These are phyloP conservation scores for Solanum hybrid DNA, from an alignment of 305 asterid species.

Conservation along the genomic window DNA sequence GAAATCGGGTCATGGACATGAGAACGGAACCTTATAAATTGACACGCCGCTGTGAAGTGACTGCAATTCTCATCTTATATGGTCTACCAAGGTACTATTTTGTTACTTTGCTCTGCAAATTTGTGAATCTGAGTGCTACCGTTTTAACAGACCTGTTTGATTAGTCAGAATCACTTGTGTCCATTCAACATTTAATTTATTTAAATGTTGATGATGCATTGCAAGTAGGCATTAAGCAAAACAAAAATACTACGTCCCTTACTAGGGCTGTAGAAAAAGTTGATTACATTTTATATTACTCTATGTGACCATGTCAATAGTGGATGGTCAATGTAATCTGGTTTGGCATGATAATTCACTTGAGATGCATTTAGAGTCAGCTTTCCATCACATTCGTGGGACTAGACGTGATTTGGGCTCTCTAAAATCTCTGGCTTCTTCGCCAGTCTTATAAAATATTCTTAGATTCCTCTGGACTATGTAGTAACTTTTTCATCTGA, in stretches of 20 bases:
- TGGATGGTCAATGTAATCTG: not conserved
- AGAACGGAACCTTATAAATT: constrained; percentile 63
- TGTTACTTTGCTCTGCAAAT: not conserved
- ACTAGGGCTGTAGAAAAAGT: not conserved
- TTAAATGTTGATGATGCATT: not conserved
- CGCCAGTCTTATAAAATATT: not conserved
- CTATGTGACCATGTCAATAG: not conserved
- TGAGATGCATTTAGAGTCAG: not conserved
- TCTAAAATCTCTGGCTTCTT: not conserved
- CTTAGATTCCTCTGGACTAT: not conserved
- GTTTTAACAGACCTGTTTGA: not conserved
- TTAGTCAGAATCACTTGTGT: not conserved
- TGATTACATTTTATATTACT: not conserved
- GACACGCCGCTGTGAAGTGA: constrained; percentile 49
- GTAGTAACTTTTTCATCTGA: not conserved
- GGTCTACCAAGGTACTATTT: constrained; percentile 46
- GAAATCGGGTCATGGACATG: constrained; percentile 34
- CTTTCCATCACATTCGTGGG: not conserved
- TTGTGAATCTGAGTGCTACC: not conserved
- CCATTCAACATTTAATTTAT: not conserved
- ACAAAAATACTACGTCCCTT: not conserved
- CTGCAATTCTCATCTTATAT: constrained; percentile 47
- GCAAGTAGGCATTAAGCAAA: not conserved
- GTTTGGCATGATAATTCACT: not conserved
- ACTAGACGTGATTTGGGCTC: not conserved